phyloP scores from a whole-genome alignment of 352 stramenopile genomes.

The Phytophthora sojae region DNA sequence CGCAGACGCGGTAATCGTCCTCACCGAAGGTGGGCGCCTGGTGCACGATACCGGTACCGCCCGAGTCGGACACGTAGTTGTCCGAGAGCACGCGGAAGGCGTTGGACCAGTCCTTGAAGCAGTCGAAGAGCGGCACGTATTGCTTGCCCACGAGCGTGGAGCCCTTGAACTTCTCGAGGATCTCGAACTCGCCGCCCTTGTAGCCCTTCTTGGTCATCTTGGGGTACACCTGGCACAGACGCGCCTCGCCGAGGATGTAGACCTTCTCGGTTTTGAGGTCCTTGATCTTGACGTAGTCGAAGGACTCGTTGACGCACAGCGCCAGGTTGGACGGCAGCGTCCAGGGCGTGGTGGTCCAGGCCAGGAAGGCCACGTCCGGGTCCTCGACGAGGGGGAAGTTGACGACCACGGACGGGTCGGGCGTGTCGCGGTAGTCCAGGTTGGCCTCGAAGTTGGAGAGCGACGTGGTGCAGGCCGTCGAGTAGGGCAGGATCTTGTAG shows the following conservation, averaged over 20 bases:
- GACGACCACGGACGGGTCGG: conserved; percentile 98
- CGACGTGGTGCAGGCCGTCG: conserved; percentile 97
- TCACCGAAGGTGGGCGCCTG: conserved; percentile 99
- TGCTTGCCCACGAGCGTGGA: conserved; percentile 94
- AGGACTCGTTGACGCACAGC: conserved; percentile 96
- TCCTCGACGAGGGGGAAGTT: conserved; percentile 95
- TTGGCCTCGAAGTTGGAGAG: conserved; percentile 99
- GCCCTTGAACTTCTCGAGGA: conserved; percentile 93
- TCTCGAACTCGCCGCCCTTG: conserved; percentile 94
- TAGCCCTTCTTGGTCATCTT: conserved; percentile 98
- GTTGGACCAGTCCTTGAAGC: conserved; percentile 90
- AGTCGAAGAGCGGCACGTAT: conserved; percentile 98
- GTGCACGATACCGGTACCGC: conserved; percentile 98
- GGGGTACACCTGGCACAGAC: conserved; percentile 97
- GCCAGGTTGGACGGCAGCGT: conserved; percentile 99
- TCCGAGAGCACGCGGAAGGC: conserved; percentile 98
- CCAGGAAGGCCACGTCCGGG: conserved; percentile 88
- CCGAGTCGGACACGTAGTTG: conserved; percentile 98
- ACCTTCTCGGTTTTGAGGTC: conserved; percentile 92
- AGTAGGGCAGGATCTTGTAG: conserved; percentile 99
- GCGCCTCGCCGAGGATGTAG: conserved; percentile 95
- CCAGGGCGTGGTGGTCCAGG: conserved; percentile 99
- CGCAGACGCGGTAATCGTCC: conserved; percentile 99
- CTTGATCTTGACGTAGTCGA: conserved; percentile 98
- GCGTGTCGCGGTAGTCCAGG: conserved; percentile 99